These are phyloP conservation scores for Chrysoporthe austroafricana DNA, from an alignment of 2,329 filamentous ascomycete genomes.

Conservation along the genomic window DNA sequence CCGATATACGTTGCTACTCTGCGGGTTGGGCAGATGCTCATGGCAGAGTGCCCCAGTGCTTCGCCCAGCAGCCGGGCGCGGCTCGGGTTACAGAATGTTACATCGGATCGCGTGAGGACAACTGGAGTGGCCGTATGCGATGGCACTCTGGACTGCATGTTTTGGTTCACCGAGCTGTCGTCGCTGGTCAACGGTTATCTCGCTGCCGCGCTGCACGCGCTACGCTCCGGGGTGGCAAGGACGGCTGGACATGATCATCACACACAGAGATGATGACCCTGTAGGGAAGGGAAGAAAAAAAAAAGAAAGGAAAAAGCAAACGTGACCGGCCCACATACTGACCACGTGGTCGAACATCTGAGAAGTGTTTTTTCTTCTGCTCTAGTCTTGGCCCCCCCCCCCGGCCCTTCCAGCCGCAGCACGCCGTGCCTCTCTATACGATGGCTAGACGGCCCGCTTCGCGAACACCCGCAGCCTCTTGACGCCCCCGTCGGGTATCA, in stretches of 20 bases:
- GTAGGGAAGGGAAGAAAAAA: background rate
- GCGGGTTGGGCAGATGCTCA: background rate
- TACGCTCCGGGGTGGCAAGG: background rate
- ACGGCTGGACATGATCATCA: background rate
- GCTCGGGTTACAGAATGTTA: background rate
- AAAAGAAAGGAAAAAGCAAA: background rate
- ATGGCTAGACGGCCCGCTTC: slow-evolving; percentile 48
- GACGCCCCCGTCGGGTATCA: slow-evolving; percentile 91
- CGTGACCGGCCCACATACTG: background rate
- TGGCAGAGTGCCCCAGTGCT: background rate
- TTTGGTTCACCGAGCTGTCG: background rate
- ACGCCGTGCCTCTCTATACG: background rate
- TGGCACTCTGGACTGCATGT: background rate
- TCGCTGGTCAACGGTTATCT: background rate
- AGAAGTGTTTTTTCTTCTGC: background rate
- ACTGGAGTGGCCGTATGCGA: background rate
- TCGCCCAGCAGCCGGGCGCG: background rate
- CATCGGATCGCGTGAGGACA: background rate
- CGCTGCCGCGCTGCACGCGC: background rate
- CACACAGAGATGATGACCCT: background rate
- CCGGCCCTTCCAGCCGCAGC: background rate
- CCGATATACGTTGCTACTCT: background rate
- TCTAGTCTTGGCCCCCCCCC: background rate
- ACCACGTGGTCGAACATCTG: background rate
- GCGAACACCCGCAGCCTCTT: slow-evolving; percentile 83